Evolutionary conservation across 163 green algal species (phyloP), one percentile per base, ranked within the genome.

Genomic region (Scenedesmus sp.): DNA sequence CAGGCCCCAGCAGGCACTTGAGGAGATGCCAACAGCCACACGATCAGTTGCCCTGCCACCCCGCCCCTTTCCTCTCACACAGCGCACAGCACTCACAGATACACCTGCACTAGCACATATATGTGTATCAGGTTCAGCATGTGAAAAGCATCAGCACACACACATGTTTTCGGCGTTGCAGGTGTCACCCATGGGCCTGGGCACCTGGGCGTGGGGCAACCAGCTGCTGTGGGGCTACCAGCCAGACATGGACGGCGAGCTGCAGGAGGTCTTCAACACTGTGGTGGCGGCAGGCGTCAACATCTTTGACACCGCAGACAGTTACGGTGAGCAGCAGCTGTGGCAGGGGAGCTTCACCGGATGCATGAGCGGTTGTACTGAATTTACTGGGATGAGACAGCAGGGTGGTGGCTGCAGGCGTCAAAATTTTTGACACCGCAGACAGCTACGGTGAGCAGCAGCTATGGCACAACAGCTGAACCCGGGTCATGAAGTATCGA

Each of bases 261-360:
- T 99, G 83, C 95, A 98, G 90, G 77, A 94, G 74, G 94, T 98
- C n/a, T 99, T 99, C 92, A 97, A 99, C 94, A 88, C 96, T 12
- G 93, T 95, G 6, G 95, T 98, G 23, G 87, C 87, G 7, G 89
- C 70, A 15, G 98, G 98, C 34, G 94, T 99, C 82, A 99, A 98
- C 84, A n/a, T 99, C 0, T 99, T 99, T 83, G 98, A 99, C 94
- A 99, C 97, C 0, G 98, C 96, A 7, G 98, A 99, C 95, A 97
- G 93, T 0, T 99, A 99, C 90, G 98, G 70, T 79, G 70, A 79
- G 97, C 92, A 95, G 91, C 0, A 91, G 94, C 34, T 46, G 34
- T 46, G 34, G 34, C 34, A 46, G 34, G 34, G 34, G 34, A 46
- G 34, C 34, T 46, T 46, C 34, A 46, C 34, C 34, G 34, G 34